Base-by-base conservation (phyloP, 305 asterid genomes). In the Fraxinus albicans region DNA sequence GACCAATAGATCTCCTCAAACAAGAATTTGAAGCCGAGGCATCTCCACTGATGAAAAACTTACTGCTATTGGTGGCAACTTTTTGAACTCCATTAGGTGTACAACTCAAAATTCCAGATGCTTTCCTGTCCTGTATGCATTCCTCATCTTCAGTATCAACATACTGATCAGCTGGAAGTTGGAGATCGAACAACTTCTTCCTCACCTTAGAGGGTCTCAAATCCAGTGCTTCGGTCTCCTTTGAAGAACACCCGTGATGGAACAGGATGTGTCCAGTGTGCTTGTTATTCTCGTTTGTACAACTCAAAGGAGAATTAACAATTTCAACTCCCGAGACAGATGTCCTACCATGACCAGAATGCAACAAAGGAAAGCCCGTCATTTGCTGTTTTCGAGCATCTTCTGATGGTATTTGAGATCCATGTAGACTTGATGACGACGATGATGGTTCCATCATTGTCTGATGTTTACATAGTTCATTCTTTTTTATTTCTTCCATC, bases 171-270 rank as follows among this genome's bases (percentile, higher is more conserved):
- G 98, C 95, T 50, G 99, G 98, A 44, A 91, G 94, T 81, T 93
- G 94, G 89, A 95, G 98, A 91, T 94, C 95, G 42, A 95, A 94
- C 86, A 91, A 77, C 88, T 85, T 92, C 84, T 95, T 95, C 88
- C 98, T 89, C 83, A 91, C 90, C 84, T 95, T 95, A 81, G 90
- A 86, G 2, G 96, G 97, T 82, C 98, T 92, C 36, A 88, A 76
- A 83, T 90, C 96, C 81, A 88, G 86, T 23, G 89, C 83, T 82
- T 90, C 95, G 21, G 79, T 82, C 76, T 90, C 92, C 85, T 94
- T 89, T 6, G 86, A 82, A 72, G 82, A 80, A 58, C 86, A 88
- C 8, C 88, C 92, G 9, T 90, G 92, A 65, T 82, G 92, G 83
- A 84, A 83, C 2, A 85, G 89, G 63, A 87, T 82, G 86, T 76